Percentiles rank a stretch among this genome's conserved stretches.
Conservation (phyloP, 331 rosid species). For the Malus hybrid region DNA sequence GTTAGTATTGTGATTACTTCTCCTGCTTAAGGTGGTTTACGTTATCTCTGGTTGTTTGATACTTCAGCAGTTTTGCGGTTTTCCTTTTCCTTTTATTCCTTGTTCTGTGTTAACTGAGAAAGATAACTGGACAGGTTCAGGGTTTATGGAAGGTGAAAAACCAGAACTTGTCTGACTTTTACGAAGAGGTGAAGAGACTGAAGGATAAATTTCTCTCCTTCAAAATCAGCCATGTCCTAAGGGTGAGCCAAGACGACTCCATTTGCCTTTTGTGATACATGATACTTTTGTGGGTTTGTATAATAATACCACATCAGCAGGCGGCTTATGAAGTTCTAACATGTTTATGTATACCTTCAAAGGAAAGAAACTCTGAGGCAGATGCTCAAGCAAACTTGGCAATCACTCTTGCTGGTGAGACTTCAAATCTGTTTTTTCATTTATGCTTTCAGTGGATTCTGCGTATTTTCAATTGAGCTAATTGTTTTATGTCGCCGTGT, state of each 20-base stretch:
- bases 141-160: constrained; percentile 79
- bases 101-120: neutral
- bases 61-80: neutral
- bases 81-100: neutral
- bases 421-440: constrained; percentile 4
- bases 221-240: constrained; percentile 72
- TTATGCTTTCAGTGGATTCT: neutral
- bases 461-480: neutral
- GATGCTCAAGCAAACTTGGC: constrained; percentile 92
- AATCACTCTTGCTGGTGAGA: constrained; percentile 56
- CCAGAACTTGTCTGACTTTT: constrained; percentile 43
- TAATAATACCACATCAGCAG: neutral
- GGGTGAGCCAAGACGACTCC: constrained; percentile 51
- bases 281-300: constrained; percentile 2
- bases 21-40: neutral
- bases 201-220: constrained; percentile 64
- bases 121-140: constrained; percentile 47
- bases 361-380: constrained; percentile 71
- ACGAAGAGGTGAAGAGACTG: constrained; percentile 60
- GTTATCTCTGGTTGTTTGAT: neutral
- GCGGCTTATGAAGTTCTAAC: constrained; percentile 9
- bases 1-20: constrained; percentile 14
- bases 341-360: constrained; percentile 18
- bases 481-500: neutral
- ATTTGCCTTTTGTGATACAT: neutral